Percentiles rank a stretch among this genome's conserved stretches.
Conservation (phyloP, 495 filamentous ascomycete genomes). For the Penicillium herquei region DNA sequence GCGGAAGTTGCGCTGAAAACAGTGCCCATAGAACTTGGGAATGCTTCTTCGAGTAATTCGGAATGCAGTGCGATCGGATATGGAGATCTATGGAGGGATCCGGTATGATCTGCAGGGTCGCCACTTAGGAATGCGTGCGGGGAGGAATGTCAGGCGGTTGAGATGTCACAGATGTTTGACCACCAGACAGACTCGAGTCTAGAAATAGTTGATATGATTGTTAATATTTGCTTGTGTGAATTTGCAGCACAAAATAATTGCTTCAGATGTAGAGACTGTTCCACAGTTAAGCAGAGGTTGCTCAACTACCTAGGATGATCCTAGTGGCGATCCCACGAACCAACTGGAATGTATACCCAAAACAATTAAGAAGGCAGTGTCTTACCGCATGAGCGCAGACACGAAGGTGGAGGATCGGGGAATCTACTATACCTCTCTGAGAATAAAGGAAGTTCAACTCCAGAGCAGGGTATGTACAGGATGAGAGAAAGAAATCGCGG, state of each 20-base stretch:
- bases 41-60: constrained; percentile 16
- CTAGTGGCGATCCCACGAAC: constrained; percentile 5
- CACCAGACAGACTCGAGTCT: background rate
- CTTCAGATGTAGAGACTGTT: background rate
- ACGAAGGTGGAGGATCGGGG: background rate
- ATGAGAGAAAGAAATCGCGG: background rate
- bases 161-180: background rate
- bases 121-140: constrained; percentile 21
- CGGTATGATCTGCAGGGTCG: constrained; percentile 18
- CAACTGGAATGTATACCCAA: constrained; percentile 8
- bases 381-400: constrained; percentile 1
- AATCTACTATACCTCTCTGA: background rate
- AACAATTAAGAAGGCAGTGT: constrained; percentile 2
- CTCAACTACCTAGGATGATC: background rate
- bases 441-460: background rate
- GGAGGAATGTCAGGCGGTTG: constrained; percentile 17
- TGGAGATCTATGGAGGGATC: constrained; percentile 12
- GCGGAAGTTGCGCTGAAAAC: constrained; percentile 17
- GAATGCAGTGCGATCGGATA: constrained; percentile 16
- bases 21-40: constrained; percentile 10
- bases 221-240: background rate
- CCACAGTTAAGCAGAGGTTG: background rate
- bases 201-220: background rate
- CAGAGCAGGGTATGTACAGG: background rate
- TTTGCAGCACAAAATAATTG: background rate